These are phyloP conservation scores for Xylariales sp. DNA, from an alignment of 2,329 filamentous ascomycete species.

Conservation along the genomic window DNA sequence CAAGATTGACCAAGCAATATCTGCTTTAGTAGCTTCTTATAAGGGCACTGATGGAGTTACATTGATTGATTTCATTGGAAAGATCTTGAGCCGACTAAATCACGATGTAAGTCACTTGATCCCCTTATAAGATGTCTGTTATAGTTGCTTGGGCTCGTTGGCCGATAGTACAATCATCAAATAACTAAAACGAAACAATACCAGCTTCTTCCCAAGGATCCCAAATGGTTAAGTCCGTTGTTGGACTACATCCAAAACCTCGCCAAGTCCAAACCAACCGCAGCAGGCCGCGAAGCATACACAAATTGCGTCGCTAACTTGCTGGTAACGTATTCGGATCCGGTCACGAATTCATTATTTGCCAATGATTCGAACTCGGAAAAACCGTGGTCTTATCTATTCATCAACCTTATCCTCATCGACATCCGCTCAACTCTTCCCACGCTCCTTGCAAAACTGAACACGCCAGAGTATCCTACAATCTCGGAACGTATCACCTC, in stretches of 20 bases:
- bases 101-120: conserved; percentile 36
- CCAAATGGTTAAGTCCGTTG: conserved; percentile 48
- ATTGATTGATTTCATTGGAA: conserved; percentile 52
- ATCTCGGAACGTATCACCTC: conserved; percentile 52
- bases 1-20: conserved; percentile 44
- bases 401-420: conserved; percentile 61
- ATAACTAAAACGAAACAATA: too few species aligned
- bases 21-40: conserved; percentile 47
- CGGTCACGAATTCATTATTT: conserved; percentile 48
- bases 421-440: conserved; percentile 62
- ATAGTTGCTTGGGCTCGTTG: background rate
- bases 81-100: conserved; percentile 45
- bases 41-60: conserved; percentile 57
- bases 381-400: conserved; percentile 57
- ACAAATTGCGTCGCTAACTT: conserved; percentile 55
- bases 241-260: conserved; percentile 47
- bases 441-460: conserved; percentile 53
- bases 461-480: conserved; percentile 45
- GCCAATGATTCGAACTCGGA: conserved; percentile 33
- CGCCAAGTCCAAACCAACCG: conserved; percentile 49
- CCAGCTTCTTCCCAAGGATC: conserved; percentile 43
- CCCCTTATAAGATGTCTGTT: background rate
- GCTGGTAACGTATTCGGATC: conserved; percentile 48
- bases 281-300: conserved; percentile 52
- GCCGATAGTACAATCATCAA: too few species aligned